Evolutionary conservation across 345 rosid species (phyloP), one percentile per base, ranked within the genome.

Genomic region (Streptanthus diversifolius): DNA sequence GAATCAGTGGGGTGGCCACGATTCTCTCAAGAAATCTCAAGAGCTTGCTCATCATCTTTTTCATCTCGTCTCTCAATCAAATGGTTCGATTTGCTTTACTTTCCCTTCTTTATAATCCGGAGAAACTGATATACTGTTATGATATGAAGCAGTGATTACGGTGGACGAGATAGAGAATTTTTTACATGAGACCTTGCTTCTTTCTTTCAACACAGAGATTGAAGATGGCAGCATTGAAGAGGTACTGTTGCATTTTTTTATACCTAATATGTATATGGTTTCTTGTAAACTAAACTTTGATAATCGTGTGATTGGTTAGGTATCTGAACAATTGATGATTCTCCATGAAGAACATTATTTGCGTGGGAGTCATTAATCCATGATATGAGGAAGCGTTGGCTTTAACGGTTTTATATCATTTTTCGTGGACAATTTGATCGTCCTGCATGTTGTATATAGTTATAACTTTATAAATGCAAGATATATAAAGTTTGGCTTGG

Each of bases 211-310:
- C 70, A 86, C 98, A 43, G 92, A 92, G 74, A 81, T 92, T 5
- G 98, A 92, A 73, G 95, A 92, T 76, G 98, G 95, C 57, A 92
- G 95, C 88, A 88, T 90, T 68, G 95, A 90, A 63, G 85, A 90
- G 85, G 96, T 13, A 8, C 19, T 35, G 8, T 33, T 56, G 35
- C 48, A 10, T 5, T 68, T 54, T 54, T 5, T 67, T 40, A 8
- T 55, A 8, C 15, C 32, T 0, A 13, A 53, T 21, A 5, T 29
- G 41, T 53, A 11, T 53, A 0, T 2, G 33, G 57, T 53, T 33
- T 15, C 8, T 12, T 62, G 22, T 62, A 29, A 19, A 66, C 7
- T 21, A 29, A 56, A n/a, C n/a, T 40, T 29, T 8, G 27, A n/a
- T 32, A 21, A 35, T 36, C 5, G 29, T 69, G 52, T 70, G 5